Percentiles rank a stretch among this genome's conserved stretches.
phyloP scores from a whole-genome alignment of 495 filamentous ascomycete species.

The Cercophora samala region DNA sequence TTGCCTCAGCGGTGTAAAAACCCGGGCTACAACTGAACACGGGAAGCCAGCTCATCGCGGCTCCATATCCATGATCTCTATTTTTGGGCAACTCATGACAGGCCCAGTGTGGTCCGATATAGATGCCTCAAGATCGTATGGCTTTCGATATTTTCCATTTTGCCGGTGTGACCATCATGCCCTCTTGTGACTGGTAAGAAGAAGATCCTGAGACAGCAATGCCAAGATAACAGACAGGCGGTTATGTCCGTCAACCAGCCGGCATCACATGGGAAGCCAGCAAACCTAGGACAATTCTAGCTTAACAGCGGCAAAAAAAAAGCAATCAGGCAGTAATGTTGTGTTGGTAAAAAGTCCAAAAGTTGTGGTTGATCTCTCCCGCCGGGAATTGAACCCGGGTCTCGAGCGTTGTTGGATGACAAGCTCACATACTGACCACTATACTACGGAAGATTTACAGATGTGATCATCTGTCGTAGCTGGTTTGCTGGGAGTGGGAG shows the following conservation, averaged over 20 bases:
- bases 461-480: constrained; percentile 19
- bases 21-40: neutral
- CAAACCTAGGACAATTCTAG: too few species aligned
- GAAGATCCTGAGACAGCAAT: neutral
- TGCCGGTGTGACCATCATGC: neutral
- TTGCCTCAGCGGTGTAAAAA: neutral
- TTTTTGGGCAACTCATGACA: neutral
- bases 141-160: neutral
- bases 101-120: neutral
- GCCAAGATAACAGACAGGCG: neutral
- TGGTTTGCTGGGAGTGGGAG: neutral
- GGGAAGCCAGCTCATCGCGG: neutral
- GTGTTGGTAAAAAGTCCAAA: constrained; percentile 7
- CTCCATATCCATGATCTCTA: neutral
- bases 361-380: constrained; percentile 16
- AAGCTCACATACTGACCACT: constrained; percentile 26
- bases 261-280: too few species aligned
- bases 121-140: neutral
- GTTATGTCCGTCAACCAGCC: too few species aligned
- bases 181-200: neutral
- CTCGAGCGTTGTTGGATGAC: constrained; percentile 22
- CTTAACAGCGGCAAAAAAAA: too few species aligned
- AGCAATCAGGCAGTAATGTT: too few species aligned
- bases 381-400: constrained; percentile 26
- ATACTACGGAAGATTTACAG: constrained; percentile 22